Evolutionary conservation across 1,139 yeast genomes (phyloP).

Genomic region (Saccharomyces hybrid): DNA sequence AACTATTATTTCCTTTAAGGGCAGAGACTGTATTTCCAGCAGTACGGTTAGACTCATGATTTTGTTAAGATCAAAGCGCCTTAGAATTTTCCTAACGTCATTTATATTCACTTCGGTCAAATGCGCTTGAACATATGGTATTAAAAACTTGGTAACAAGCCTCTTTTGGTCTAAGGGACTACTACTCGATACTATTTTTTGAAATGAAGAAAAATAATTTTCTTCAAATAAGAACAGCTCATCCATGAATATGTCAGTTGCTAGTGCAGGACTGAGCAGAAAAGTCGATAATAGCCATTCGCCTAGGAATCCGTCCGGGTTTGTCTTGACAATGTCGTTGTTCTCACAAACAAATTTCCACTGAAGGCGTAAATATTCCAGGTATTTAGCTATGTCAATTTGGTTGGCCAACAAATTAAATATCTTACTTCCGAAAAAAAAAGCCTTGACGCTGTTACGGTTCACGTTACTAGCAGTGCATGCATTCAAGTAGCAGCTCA

Average conservation of each 20-base stretch:
- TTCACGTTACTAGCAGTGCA: slow-evolving; percentile 12
- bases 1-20: slow-evolving; percentile 22
- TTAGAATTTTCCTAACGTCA: slow-evolving; percentile 15
- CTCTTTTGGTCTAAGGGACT: slow-evolving; percentile 19
- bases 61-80: neutral
- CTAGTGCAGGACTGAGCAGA: slow-evolving; percentile 28
- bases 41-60: slow-evolving; percentile 14
- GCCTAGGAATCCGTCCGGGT: slow-evolving; percentile 1
- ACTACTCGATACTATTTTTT: slow-evolving; percentile 10
- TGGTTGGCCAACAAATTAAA: slow-evolving; percentile 27
- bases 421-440: slow-evolving; percentile 34
- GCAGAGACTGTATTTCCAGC: slow-evolving; percentile 15
- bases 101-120: slow-evolving; percentile 11
- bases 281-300: slow-evolving; percentile 23
- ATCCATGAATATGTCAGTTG: slow-evolving; percentile 20
- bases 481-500: slow-evolving; percentile 8
- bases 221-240: slow-evolving; percentile 16
- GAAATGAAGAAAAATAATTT: slow-evolving; percentile 12
- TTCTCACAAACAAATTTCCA: slow-evolving; percentile 18
- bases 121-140: slow-evolving; percentile 23
- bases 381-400: slow-evolving; percentile 23
- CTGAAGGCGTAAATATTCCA: slow-evolving; percentile 23
- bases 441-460: slow-evolving; percentile 19
- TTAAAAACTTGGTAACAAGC: slow-evolving; percentile 19
- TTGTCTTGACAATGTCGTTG: neutral